These are phyloP conservation scores for Haberlea rhodopensis DNA, from an alignment of 257 asterid genomes.

Conservation along the genomic window DNA sequence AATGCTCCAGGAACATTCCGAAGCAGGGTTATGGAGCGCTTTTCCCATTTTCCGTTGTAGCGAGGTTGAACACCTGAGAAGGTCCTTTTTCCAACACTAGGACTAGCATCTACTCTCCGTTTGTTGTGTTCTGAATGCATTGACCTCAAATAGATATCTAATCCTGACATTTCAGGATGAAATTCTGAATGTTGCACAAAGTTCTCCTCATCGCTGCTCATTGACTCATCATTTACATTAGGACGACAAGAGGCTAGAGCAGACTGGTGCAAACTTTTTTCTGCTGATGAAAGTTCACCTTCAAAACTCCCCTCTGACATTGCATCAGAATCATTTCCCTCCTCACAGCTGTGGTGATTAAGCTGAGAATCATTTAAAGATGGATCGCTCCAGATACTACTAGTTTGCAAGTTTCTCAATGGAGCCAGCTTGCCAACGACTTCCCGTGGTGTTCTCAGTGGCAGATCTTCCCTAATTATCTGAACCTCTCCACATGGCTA, in stretches of 20 bases:
- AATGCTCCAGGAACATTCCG: slow-evolving; percentile 78
- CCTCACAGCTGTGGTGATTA: slow-evolving; percentile 39
- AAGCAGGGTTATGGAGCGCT: slow-evolving; percentile 41
- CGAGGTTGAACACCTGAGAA: slow-evolving; percentile 29
- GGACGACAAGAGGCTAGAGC: slow-evolving; percentile 51
- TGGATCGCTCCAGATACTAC: slow-evolving; percentile 22
- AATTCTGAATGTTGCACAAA: slow-evolving; percentile 33
- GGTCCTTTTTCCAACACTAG: slow-evolving; percentile 32
- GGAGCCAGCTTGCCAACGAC: slow-evolving; percentile 74
- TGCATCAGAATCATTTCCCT: slow-evolving; percentile 70
- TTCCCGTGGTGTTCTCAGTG: slow-evolving; percentile 80
- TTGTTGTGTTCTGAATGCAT: slow-evolving; percentile 28
- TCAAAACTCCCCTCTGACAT: slow-evolving; percentile 89
- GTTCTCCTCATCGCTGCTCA: slow-evolving; percentile 79
- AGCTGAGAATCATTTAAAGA: slow-evolving; percentile 29
- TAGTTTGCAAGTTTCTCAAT: slow-evolving; percentile 41
- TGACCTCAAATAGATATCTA: slow-evolving; percentile 40
- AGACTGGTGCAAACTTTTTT: slow-evolving; percentile 74
- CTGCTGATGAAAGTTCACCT: slow-evolving; percentile 70
- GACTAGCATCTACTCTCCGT: slow-evolving; percentile 37
- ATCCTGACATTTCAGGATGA: slow-evolving; percentile 36
- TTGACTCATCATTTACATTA: slow-evolving; percentile 47
- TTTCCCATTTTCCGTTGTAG: slow-evolving; percentile 39
- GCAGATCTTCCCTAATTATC: slow-evolving; percentile 79
- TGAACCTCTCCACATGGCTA: slow-evolving; percentile 87